Evolutionary conservation across 768 basidiomycete species (phyloP).

Genomic region (Kwoniella sp.): DNA sequence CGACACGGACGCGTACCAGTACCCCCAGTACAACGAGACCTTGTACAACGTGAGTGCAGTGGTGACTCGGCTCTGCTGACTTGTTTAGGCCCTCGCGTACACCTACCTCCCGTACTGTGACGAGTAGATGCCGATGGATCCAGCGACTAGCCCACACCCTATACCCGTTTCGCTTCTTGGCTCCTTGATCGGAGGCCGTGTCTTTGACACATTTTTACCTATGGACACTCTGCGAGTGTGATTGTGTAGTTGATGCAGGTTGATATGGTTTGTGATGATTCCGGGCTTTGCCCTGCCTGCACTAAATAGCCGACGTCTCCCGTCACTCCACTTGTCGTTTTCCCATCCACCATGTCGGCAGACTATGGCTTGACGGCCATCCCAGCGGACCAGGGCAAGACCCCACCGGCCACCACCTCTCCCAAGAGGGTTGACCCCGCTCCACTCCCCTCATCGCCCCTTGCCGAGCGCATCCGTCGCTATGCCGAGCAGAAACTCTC

Average conservation of each 20-base stretch:
- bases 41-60: constrained; percentile 38
- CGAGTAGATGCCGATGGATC: constrained; percentile 4
- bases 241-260: too few relatives aligned
- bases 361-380: constrained; percentile 15
- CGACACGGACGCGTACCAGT: constrained; percentile 52
- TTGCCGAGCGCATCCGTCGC: constrained; percentile 6
- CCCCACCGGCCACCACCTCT: neutral
- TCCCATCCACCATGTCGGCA: too few relatives aligned
- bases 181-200: too few relatives aligned
- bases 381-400: constrained; percentile 5
- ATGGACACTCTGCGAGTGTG: too few relatives aligned
- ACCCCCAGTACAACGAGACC: constrained; percentile 49
- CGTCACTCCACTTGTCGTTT: too few relatives aligned
- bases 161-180: too few relatives aligned
- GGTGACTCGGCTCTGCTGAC: neutral
- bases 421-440: constrained; percentile 2
- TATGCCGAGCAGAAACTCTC: constrained; percentile 10
- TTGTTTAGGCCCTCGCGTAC: constrained; percentile 25
- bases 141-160: too few relatives aligned
- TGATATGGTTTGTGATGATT: too few relatives aligned
- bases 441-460: constrained; percentile 12
- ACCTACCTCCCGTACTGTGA: constrained; percentile 35
- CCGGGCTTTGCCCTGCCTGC: too few relatives aligned
- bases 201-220: too few relatives aligned
- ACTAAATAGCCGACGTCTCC: too few relatives aligned